Evolutionary conservation across 495 filamentous ascomycete species (phyloP).

Genomic region (Trichoderma gamsii): DNA sequence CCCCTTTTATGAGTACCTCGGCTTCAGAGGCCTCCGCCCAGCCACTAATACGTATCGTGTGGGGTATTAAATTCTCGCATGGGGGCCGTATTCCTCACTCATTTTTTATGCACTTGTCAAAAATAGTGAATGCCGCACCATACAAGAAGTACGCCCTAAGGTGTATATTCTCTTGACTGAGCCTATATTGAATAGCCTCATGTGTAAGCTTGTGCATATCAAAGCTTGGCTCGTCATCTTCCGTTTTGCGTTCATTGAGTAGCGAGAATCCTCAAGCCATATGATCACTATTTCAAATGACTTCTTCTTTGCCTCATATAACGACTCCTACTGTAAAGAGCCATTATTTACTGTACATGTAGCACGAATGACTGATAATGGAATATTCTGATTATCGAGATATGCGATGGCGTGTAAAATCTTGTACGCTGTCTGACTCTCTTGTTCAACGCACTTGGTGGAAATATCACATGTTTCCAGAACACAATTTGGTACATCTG

Average conservation of each 20-base stretch:
- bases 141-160: constrained; percentile 18
- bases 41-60: no score
- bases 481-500: constrained; percentile 22
- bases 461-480: constrained; percentile 26
- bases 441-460: constrained; percentile 21
- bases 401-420: constrained; percentile 22
- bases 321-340: no score
- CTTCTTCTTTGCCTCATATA: no score
- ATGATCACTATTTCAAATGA: constrained; percentile 13
- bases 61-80: no score
- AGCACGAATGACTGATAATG: constrained; percentile 17
- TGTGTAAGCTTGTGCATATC: constrained; percentile 27
- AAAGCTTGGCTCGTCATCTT: constrained; percentile 16
- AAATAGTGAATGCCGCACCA: constrained; percentile 18
- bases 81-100: neutral
- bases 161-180: constrained; percentile 10
- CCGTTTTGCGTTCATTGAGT: constrained; percentile 11
- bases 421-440: constrained; percentile 22
- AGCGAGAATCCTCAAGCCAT: constrained; percentile 22
- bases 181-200: constrained; percentile 23
- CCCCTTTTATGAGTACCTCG: no score
- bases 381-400: constrained; percentile 24
- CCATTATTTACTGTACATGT: neutral
- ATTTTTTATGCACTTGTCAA: constrained; percentile 18
- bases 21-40: no score